Percentiles rank a stretch among this genome's conserved stretches.
Evolutionary conservation across 148 eudicot species (phyloP).

Genomic region (Simmondsia chinensis): DNA sequence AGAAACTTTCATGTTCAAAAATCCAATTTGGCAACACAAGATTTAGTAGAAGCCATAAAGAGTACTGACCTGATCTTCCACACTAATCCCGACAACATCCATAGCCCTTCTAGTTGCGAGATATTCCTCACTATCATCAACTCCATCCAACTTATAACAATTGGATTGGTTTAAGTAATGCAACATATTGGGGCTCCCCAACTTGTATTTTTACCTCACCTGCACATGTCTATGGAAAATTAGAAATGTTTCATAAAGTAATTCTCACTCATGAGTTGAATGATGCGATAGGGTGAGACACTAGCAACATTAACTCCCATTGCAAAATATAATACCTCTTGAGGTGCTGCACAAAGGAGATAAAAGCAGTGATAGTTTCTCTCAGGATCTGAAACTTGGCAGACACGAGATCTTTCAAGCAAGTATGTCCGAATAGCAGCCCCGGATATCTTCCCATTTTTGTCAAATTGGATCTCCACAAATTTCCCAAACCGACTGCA

Average conservation of each 20-base stretch:
- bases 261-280: too few species aligned
- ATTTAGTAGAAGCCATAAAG: background rate
- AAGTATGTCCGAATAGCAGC: constrained; percentile 93
- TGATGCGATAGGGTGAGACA: too few species aligned
- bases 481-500: constrained; percentile 96
- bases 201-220: constrained; percentile 85
- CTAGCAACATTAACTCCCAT: too few species aligned
- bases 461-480: constrained; percentile 96
- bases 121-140: constrained; percentile 78
- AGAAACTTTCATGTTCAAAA: constrained; percentile 8
- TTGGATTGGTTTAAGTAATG: constrained; percentile 92
- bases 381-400: constrained; percentile 94
- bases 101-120: constrained; percentile 94
- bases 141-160: constrained; percentile 68
- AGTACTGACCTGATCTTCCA: constrained; percentile 75
- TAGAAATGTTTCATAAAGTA: constrained; percentile 1
- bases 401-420: constrained; percentile 97
- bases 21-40: background rate
- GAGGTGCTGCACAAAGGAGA: constrained; percentile 87
- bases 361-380: constrained; percentile 97
- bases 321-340: constrained; percentile 45
- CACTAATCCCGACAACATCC: constrained; percentile 92
- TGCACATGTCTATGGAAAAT: constrained; percentile 19
- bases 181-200: constrained; percentile 59
- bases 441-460: constrained; percentile 87